Conservation (phyloP, 139 green algal species). For the Tetraselmis striata region DNA sequence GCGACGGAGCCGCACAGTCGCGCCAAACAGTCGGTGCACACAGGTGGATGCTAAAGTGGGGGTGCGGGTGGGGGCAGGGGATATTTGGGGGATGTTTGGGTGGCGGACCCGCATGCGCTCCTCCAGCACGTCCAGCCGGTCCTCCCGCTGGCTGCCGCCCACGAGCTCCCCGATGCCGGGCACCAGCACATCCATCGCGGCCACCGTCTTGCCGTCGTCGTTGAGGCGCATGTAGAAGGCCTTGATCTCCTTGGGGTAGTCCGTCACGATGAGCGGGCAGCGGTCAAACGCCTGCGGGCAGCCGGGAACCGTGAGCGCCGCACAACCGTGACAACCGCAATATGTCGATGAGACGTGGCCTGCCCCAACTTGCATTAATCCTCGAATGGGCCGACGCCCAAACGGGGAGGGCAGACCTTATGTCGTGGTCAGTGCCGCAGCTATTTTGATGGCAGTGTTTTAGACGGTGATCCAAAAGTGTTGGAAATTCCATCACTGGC, state of each 20-base stretch:
- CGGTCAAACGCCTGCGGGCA: conserved; percentile 26
- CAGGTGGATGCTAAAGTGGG: conserved; percentile 4
- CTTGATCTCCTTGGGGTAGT: conserved; percentile 71
- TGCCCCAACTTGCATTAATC: too few species aligned
- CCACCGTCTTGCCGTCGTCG: conserved; percentile 69
- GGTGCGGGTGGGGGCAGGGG: background rate
- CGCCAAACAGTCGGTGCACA: background rate
- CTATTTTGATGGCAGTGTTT: too few species aligned
- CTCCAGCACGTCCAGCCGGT: conserved; percentile 58
- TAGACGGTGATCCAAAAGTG: too few species aligned
- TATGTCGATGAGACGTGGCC: too few species aligned
- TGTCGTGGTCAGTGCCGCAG: too few species aligned
- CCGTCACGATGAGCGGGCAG: conserved; percentile 41
- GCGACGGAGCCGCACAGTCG: background rate
- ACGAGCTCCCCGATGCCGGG: conserved; percentile 70
- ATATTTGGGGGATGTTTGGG: conserved; percentile 4
- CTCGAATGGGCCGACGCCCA: too few species aligned
- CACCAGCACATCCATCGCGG: conserved; percentile 73
- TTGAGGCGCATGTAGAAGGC: conserved; percentile 80
- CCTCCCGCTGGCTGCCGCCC: conserved; percentile 64
- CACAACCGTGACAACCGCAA: too few species aligned
- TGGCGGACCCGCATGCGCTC: conserved; percentile 21
- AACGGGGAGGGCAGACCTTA: too few species aligned
- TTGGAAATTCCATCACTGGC: too few species aligned
- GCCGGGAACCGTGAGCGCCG: too few species aligned